phyloP scores from a whole-genome alignment of 2,329 filamentous ascomycete genomes.

The Byssoonygena ceratinophila region DNA sequence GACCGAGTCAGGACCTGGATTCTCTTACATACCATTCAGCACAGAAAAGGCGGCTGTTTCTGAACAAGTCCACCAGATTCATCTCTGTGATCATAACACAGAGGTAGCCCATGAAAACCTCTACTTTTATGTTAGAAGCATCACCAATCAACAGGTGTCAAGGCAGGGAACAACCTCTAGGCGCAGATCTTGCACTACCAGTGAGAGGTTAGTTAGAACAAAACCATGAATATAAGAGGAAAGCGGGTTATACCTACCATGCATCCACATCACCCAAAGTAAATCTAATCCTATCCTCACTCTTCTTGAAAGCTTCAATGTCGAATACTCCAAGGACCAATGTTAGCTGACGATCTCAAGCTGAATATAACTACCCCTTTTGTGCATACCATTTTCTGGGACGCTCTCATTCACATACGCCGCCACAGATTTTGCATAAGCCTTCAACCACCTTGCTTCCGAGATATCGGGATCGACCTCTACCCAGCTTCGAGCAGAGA shows the following conservation, averaged over 20 bases:
- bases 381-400: slow-evolving; percentile 23
- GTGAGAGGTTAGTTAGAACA: background rate
- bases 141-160: background rate
- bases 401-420: slow-evolving; percentile 40
- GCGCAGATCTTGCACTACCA: slow-evolving; percentile 1
- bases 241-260: slow-evolving; percentile 10
- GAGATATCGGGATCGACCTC: slow-evolving; percentile 40
- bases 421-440: slow-evolving; percentile 33
- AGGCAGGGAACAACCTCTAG: background rate
- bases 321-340: slow-evolving; percentile 14
- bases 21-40: slow-evolving; percentile 13
- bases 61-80: slow-evolving; percentile 14
- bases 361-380: background rate
- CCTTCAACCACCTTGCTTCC: slow-evolving; percentile 39
- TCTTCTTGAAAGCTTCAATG: slow-evolving; percentile 11
- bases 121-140: background rate
- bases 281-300: slow-evolving; percentile 12
- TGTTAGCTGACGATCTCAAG: background rate
- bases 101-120: slow-evolving; percentile 16
- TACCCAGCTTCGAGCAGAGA: slow-evolving; percentile 36
- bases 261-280: slow-evolving; percentile 17
- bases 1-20: background rate
- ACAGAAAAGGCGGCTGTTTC: slow-evolving; percentile 14
- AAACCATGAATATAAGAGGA: background rate
- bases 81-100: slow-evolving; percentile 15